Evolutionary conservation across 768 basidiomycete genomes (phyloP).

Genomic region (Rhizopogon sp.): DNA sequence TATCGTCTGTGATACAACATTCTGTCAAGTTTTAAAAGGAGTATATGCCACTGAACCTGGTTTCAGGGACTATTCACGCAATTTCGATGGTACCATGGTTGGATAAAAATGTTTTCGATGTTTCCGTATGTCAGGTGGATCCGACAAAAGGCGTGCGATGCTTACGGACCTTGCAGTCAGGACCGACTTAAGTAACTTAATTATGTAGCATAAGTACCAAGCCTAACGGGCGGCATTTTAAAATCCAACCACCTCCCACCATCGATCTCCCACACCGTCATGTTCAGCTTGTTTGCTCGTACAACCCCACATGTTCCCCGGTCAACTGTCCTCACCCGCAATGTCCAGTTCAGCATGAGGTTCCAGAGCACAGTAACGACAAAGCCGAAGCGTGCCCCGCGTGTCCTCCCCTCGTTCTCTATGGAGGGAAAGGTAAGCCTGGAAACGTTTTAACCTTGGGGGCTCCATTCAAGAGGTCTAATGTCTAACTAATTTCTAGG

Average conservation of each 20-base stretch:
- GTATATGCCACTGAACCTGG: too few species aligned
- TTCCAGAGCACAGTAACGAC: conserved; percentile 21
- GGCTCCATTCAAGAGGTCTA: not conserved
- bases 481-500: conserved; percentile 36
- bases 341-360: conserved; percentile 7
- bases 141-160: too few species aligned
- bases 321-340: conserved; percentile 10
- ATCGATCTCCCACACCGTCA: conserved; percentile 13
- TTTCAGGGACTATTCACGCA: not conserved
- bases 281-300: conserved; percentile 25
- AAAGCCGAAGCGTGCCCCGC: conserved; percentile 24
- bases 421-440: conserved; percentile 65
- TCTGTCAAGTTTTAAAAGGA: too few species aligned
- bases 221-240: conserved; percentile 4
- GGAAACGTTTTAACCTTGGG: not conserved
- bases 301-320: conserved; percentile 12
- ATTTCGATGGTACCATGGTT: too few species aligned
- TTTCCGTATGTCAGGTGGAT: not conserved
- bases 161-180: not conserved
- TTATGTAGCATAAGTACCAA: conserved; percentile 5
- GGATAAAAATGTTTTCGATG: too few species aligned
- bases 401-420: conserved; percentile 71
- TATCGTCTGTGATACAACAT: too few species aligned
- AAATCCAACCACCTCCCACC: conserved; percentile 16
- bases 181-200: conserved; percentile 1